Conservation (phyloP, 2,329 filamentous ascomycete species). For the Phialocephala subalpina region DNA sequence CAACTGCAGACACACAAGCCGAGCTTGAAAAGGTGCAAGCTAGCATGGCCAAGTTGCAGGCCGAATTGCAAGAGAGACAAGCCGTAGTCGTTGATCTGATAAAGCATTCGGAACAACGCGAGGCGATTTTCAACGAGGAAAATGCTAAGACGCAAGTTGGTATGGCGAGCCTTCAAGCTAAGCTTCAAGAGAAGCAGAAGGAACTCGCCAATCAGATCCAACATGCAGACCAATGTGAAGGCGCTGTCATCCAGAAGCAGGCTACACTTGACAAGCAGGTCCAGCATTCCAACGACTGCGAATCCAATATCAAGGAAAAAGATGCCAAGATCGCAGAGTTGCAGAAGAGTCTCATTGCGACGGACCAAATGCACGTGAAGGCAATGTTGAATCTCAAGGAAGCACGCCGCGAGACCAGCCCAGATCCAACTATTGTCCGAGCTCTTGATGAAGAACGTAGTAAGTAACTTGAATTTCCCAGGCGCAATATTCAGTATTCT, state of each 20-base stretch:
- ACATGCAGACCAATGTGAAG: too few species aligned
- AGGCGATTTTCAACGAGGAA: neutral
- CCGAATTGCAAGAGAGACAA: neutral
- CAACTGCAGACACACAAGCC: neutral
- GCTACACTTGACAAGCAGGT: neutral
- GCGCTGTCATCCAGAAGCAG: neutral
- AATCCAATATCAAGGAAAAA: neutral
- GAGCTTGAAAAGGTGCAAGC: constrained; percentile 2
- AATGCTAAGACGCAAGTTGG: neutral
- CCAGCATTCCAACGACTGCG: neutral
- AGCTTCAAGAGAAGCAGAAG: too few species aligned
- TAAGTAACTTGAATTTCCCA: too few species aligned
- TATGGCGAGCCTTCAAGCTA: too few species aligned
- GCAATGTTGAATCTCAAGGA: neutral
- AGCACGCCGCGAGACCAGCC: neutral
- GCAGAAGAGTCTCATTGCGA: neutral
- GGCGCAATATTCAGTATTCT: too few species aligned
- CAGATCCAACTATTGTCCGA: neutral
- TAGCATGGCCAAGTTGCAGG: neutral
- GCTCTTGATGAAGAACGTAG: neutral
- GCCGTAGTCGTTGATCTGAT: neutral
- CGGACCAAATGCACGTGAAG: neutral
- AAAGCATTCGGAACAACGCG: neutral
- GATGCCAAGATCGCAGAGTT: neutral
- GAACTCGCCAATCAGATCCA: too few species aligned